Evolutionary conservation across 495 filamentous ascomycete genomes (phyloP).

Genomic region (Aspergillus leporis): DNA sequence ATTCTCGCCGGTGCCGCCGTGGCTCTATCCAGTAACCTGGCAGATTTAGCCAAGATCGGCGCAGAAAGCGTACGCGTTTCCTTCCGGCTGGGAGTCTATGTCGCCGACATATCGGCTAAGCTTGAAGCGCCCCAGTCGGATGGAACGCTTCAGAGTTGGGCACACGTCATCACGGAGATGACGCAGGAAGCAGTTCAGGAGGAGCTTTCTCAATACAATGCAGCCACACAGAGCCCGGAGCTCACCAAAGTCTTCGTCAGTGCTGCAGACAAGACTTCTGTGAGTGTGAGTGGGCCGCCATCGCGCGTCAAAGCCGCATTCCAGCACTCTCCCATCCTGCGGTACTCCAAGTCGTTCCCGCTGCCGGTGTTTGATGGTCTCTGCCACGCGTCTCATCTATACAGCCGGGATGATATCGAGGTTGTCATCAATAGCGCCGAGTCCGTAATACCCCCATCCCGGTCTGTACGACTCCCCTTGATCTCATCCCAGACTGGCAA

Average conservation of each 20-base stretch:
- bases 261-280: constrained; percentile 32
- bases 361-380: constrained; percentile 39
- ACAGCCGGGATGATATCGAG: constrained; percentile 27
- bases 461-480: constrained; percentile 11
- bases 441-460: background rate
- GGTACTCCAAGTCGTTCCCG: constrained; percentile 29
- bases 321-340: constrained; percentile 29
- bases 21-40: constrained; percentile 32
- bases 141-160: constrained; percentile 36
- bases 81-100: constrained; percentile 39
- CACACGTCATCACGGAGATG: constrained; percentile 38
- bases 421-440: constrained; percentile 10
- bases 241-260: constrained; percentile 42
- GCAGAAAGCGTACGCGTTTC: constrained; percentile 34
- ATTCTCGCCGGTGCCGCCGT: constrained; percentile 38
- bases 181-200: constrained; percentile 31
- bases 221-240: constrained; percentile 10
- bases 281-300: constrained; percentile 47
- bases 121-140: constrained; percentile 29
- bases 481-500: constrained; percentile 11
- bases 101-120: constrained; percentile 34
- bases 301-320: constrained; percentile 36
- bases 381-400: constrained; percentile 47
- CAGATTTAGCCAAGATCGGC: constrained; percentile 22
- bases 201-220: constrained; percentile 35